Percentiles rank a stretch among this genome's conserved stretches.
Evolutionary conservation across 2,329 filamentous ascomycete genomes (phyloP).

Genomic region (Amesomyces nigricolor): DNA sequence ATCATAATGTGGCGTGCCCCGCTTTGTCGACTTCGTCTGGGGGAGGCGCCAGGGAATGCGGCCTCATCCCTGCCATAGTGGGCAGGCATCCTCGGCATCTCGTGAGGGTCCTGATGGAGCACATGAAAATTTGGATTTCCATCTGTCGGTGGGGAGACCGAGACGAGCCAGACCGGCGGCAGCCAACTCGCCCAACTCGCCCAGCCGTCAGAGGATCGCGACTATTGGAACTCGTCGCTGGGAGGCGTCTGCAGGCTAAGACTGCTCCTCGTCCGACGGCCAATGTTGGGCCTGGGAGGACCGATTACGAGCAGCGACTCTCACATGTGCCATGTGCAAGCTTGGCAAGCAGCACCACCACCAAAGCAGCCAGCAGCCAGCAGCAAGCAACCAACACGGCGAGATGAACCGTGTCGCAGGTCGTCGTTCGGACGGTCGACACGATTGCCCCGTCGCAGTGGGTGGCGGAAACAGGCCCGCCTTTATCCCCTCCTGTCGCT

Average conservation of each 20-base stretch:
- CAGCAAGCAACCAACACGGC: not conserved
- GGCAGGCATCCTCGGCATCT: slow-evolving; percentile 23
- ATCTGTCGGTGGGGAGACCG: too few species aligned
- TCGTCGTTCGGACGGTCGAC: not conserved
- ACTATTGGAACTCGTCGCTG: not conserved
- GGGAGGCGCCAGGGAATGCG: slow-evolving; percentile 14
- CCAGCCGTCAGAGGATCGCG: slow-evolving; percentile 3
- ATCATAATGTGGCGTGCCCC: slow-evolving; percentile 13
- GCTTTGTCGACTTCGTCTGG: slow-evolving; percentile 5
- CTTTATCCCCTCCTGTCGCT: not conserved
- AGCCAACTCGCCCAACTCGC: not conserved
- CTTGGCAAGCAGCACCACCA: not conserved
- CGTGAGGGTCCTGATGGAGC: slow-evolving; percentile 14
- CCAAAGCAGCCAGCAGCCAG: too few species aligned
- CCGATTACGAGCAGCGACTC: not conserved
- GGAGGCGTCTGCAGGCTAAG: not conserved
- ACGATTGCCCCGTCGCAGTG: not conserved
- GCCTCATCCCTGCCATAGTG: slow-evolving; percentile 7
- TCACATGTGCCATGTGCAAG: slow-evolving; percentile 2
- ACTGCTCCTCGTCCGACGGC: not conserved
- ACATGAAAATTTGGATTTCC: slow-evolving; percentile 23
- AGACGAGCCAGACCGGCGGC: not conserved
- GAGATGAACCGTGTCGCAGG: not conserved
- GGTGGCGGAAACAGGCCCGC: slow-evolving; percentile 3
- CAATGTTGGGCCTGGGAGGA: not conserved